These are phyloP conservation scores for Angomonas deanei DNA, from an alignment of 208 protist species.

Conservation along the genomic window DNA sequence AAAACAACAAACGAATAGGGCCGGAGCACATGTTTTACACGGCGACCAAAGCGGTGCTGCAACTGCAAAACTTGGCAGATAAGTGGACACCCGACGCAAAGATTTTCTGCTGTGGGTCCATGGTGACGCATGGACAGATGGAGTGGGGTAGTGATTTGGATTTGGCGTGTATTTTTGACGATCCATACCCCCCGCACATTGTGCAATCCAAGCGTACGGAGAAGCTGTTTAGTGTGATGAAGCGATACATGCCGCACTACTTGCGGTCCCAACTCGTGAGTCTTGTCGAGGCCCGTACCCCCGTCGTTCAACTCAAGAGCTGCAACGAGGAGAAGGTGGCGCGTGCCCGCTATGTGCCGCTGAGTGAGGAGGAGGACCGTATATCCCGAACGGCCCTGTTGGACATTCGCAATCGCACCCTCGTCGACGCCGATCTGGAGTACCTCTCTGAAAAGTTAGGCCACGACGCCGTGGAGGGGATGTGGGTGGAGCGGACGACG, in stretches of 20 bases:
- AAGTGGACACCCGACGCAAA: slow-evolving; percentile 90
- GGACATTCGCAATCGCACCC: slow-evolving; percentile 65
- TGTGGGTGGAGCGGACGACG: slow-evolving; percentile 83
- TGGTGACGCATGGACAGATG: slow-evolving; percentile 87
- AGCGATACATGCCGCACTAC: slow-evolving; percentile 83
- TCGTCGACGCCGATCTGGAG: slow-evolving; percentile 67
- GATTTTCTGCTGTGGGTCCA: slow-evolving; percentile 82
- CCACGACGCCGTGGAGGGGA: slow-evolving; percentile 72
- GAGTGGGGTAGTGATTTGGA: slow-evolving; percentile 89
- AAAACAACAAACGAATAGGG: slow-evolving; percentile 78
- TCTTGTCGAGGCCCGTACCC: slow-evolving; percentile 78
- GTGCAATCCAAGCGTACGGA: slow-evolving; percentile 82
- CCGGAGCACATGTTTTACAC: slow-evolving; percentile 85
- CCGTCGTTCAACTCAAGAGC: slow-evolving; percentile 79
- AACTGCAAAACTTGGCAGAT: slow-evolving; percentile 76
- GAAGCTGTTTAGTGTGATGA: slow-evolving; percentile 85
- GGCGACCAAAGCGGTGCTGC: slow-evolving; percentile 69
- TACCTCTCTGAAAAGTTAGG: slow-evolving; percentile 81
- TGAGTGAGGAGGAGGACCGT: slow-evolving; percentile 81
- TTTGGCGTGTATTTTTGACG: slow-evolving; percentile 87
- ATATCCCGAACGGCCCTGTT: slow-evolving; percentile 78
- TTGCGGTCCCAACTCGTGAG: slow-evolving; percentile 63
- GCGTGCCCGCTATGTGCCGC: slow-evolving; percentile 63
- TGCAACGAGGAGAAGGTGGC: slow-evolving; percentile 81
- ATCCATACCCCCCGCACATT: slow-evolving; percentile 73